Conservation (phyloP, 768 basidiomycete genomes). For the Suillus placidus region DNA sequence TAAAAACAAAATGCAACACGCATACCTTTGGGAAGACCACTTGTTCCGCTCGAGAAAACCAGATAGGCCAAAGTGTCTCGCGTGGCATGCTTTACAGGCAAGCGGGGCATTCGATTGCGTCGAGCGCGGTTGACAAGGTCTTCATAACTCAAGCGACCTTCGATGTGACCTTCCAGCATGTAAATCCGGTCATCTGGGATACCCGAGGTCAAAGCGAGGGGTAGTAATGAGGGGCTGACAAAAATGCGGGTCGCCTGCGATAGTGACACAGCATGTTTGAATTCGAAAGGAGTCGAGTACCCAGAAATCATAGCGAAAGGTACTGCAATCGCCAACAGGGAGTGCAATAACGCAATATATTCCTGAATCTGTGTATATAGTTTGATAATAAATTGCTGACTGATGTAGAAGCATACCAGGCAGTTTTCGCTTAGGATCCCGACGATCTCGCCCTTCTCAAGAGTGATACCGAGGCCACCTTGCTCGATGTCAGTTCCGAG, state of each 20-base stretch:
- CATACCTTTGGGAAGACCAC: slow-evolving; percentile 72
- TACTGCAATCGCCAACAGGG: slow-evolving; percentile 49
- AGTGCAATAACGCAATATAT: slow-evolving; percentile 51
- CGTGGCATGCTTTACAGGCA: slow-evolving; percentile 47
- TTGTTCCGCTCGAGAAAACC: slow-evolving; percentile 79
- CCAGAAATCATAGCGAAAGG: slow-evolving; percentile 59
- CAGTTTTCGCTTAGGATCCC: slow-evolving; percentile 75
- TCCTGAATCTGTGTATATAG: slow-evolving; percentile 43
- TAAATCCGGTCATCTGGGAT: slow-evolving; percentile 47
- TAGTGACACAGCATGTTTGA: slow-evolving; percentile 50
- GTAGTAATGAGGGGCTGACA: slow-evolving; percentile 49
- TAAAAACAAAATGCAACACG: neutral
- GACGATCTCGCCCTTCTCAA: slow-evolving; percentile 55
- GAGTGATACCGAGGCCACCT: slow-evolving; percentile 59
- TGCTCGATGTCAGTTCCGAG: slow-evolving; percentile 46
- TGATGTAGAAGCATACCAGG: slow-evolving; percentile 46
- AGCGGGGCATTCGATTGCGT: slow-evolving; percentile 39
- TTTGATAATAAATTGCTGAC: neutral
- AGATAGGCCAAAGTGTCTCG: slow-evolving; percentile 67
- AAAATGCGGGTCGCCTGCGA: slow-evolving; percentile 56
- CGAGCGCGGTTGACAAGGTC: slow-evolving; percentile 47
- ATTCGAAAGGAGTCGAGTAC: slow-evolving; percentile 59
- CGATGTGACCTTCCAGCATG: slow-evolving; percentile 45
- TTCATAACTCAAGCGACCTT: slow-evolving; percentile 46
- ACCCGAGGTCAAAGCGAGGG: slow-evolving; percentile 41